These are phyloP conservation scores for Brassica rapa DNA, from an alignment of 345 rosid species.

Conservation along the genomic window DNA sequence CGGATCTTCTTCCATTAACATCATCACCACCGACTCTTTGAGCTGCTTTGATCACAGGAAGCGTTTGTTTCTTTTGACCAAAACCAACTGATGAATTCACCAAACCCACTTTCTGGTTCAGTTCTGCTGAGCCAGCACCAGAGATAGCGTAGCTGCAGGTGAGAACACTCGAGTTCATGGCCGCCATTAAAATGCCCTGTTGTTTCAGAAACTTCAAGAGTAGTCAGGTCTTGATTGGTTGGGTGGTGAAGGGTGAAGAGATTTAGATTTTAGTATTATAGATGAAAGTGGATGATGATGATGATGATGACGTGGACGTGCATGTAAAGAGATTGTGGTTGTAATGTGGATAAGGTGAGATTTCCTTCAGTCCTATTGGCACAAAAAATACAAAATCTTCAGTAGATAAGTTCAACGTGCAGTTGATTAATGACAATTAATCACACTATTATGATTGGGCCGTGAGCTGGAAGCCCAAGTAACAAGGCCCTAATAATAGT, in stretches of 20 bases:
- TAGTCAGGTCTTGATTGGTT: conserved; percentile 18
- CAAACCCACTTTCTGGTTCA: conserved; percentile 56
- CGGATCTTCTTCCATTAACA: conserved; percentile 72
- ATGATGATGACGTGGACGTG: conserved; percentile 35
- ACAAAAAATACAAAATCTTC: background rate
- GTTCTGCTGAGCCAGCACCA: conserved; percentile 61
- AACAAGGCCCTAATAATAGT: background rate
- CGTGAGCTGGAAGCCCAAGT: background rate
- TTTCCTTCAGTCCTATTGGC: conserved; percentile 75
- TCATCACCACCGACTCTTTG: conserved; percentile 46
- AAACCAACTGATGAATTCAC: conserved; percentile 45
- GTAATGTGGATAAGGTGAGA: conserved; percentile 96
- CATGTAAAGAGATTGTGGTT: conserved; percentile 59
- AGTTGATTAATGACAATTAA: background rate
- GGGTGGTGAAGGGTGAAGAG: conserved; percentile 36
- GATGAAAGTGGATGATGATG: conserved; percentile 42
- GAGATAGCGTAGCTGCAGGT: conserved; percentile 77
- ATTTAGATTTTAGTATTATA: conserved; percentile 39
- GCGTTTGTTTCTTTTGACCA: conserved; percentile 45
- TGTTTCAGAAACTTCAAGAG: background rate
- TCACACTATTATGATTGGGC: background rate
- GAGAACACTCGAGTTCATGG: conserved; percentile 81
- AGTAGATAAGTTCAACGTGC: too few relatives aligned
- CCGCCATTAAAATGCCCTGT: conserved; percentile 50
- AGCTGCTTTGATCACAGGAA: conserved; percentile 61